Base-by-base conservation (phyloP, 192 early-diverging fungal genomes). In the Funneliformis mosseae region DNA sequence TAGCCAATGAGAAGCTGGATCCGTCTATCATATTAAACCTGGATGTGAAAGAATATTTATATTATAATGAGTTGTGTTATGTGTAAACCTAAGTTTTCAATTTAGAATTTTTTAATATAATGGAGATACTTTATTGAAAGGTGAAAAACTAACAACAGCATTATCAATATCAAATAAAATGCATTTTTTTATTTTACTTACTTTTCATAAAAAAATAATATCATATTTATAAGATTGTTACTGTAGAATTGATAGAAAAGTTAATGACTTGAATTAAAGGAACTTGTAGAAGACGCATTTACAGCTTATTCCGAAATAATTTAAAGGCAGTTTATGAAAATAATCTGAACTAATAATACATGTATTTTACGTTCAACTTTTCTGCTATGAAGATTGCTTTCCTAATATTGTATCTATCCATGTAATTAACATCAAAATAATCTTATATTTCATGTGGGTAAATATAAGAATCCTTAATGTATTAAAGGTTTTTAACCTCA, bases 221-320 rank as follows among this genome's bases (percentile, higher is more conserved):
- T n/a, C n/a, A 41, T 82, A n/a, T 82, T 74, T 33, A 28, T 10
- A 8, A 46, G 8, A 50, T 74, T 64, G 75, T 12, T 46, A 67
- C 42, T 42, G 25, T 78, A 91, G 91, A 90, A 8, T 85, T 97
- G 46, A 93, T 90, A 0, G 98, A 98, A 81, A 98, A 97, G 84
- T 88, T 99, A 18, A 94, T 23, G 98, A 99, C 77, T 96, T 77
- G 98, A 99, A 83, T 86, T 98, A 27, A 98, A 97, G 80, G 94
- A 93, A 38, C 85, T 89, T 0, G 93, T 95, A 0, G 92, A 91
- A 9, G 93, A 94, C 25, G 95, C 95, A 67, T 84, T 99, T 82
- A 89, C 89, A 3, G 80, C 87, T 0, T 93, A n/a, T n/a, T n/a
- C n/a, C n/a, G n/a, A n/a, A n/a, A n/a, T n/a, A n/a, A n/a, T n/a